Evolutionary conservation across 805 yeast species (phyloP), one percentile per base, ranked within the genome.

Genomic region (Phaffomyces antillensis): DNA sequence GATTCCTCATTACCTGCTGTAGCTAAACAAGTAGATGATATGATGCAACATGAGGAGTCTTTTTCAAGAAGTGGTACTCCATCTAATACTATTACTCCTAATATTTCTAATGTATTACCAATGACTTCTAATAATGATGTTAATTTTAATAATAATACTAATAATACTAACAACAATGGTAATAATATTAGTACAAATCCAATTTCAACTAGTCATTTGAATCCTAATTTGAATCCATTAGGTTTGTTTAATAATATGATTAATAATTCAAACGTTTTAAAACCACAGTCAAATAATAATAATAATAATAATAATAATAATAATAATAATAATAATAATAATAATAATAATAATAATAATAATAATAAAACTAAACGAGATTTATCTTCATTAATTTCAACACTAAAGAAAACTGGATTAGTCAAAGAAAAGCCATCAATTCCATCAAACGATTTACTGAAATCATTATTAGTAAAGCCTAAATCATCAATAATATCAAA

Each of bases 11-110:
- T 69, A 34, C 53, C 50, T 30, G 63, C 53, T 34, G 66, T 61
- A 53, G 72, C 66, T 70, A 64, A 50, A 53, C 71, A 67, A 49
- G 52, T 69, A 28, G 64, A 55, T 17, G 58, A 53, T 13, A 52
- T 57, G 63, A 56, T 68, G 54, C 56, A 62, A 58, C 45, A 65
- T 42, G 67, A 72, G 12, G 72, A 70, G 42, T 63, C 59, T 26
- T 53, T 57, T 46, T 60, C 60, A 43, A 60, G 61, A 17, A 58
- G 39, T 52, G 50, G 37, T 51, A 55, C 52, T 36, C 45, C 36
- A 18, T 44, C 24, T 28, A 28, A 28, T 28, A 28, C 15, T 28
- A 28, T 11, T 32, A 17, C 16, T 10, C 35, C 35, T 32, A 32
- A n/a, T 32, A 16, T 32, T 10, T 32, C 35, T 16, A 32, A 32